A percentile compares a stretch with the other conserved stretches of the same genome.
phyloP scores from a whole-genome alignment of 2,329 filamentous ascomycete species.

The Biscogniauxia marginata region DNA sequence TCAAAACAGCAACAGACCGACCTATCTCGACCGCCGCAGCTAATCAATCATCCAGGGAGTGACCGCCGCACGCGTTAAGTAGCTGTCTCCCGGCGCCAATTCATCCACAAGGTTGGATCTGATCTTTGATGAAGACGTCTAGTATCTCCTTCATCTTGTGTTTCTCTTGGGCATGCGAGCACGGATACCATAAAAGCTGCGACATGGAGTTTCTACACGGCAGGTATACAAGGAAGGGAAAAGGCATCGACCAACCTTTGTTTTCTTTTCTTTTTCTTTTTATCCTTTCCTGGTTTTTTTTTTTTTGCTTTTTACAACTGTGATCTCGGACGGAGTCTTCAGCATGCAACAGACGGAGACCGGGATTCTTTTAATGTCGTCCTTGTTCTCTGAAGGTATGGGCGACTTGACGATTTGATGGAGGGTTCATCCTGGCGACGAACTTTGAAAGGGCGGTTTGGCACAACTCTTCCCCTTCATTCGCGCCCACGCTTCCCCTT shows the following conservation, averaged over 20 bases:
- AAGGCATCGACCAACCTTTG: constrained; percentile 32
- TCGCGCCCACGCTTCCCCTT: constrained; percentile 19
- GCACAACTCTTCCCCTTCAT: constrained; percentile 14
- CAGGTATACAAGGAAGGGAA: constrained; percentile 35
- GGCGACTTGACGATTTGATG: constrained; percentile 20
- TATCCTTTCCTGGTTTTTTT: no score
- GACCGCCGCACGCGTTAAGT: constrained; percentile 20
- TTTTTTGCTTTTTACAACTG: constrained; percentile 14
- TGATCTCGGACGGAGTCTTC: constrained; percentile 24
- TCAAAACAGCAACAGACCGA: constrained; percentile 14
- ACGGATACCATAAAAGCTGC: constrained; percentile 31
- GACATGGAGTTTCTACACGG: constrained; percentile 34
- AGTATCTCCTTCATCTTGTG: constrained; percentile 23
- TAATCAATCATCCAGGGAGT: constrained; percentile 27
- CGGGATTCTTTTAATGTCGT: constrained; percentile 22
- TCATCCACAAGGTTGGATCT: constrained; percentile 18
- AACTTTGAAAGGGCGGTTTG: constrained; percentile 23
- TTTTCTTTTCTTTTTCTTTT: constrained; percentile 26
- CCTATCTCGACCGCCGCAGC: constrained; percentile 19
- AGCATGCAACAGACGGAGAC: constrained; percentile 15
- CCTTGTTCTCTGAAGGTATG: constrained; percentile 16
- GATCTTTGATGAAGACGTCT: constrained; percentile 18
- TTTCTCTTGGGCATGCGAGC: constrained; percentile 29
- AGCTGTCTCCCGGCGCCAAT: neutral
- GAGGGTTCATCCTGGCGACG: constrained; percentile 21